Evolutionary conservation across 345 rosid species (phyloP), one percentile per base, ranked within the genome.

Genomic region (rapeseed (Brassica napus)): DNA sequence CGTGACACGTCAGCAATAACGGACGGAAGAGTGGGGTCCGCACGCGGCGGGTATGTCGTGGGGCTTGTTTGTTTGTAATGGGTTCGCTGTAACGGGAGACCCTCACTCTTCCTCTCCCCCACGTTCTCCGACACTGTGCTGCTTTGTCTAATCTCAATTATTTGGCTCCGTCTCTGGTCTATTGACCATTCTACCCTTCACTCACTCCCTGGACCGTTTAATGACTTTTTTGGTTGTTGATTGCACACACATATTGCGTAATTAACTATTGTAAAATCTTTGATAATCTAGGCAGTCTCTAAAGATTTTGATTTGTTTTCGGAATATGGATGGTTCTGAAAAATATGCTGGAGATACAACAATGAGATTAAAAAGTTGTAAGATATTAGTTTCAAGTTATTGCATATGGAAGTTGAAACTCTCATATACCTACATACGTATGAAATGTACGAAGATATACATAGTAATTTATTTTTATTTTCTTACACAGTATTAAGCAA

Each of bases 61-160:
- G 74, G 69, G 67, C 9, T 31, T 66, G 10, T 12, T 24, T n/a
- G 12, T 32, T 39, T n/a, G 4, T 32, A 14, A 54, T 42, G 72
- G 72, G 57, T 75, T 69, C 83, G 83, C 81, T 81, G 84, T 76
- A 60, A 71, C 81, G 57, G 68, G 77, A 67, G 34, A 72, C 34
- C 26, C 75, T 63, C 77, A 72, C 8, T 65, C 69, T 37, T 63
- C 47, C 32, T 34, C 74, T 54, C 47, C 85, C 86, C 86, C 94
- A 86, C 87, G 89, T 86, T 89, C 87, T 82, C 74, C 37, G 72
- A 83, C 87, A 84, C 86, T 71, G 59, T 65, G 23, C 76, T 37
- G 55, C 55, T 52, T 68, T 80, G 81, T 78, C 72, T 52, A 34
- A 21, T 55, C 80, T 84, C 89, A 84, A 92, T 87, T 85, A 87